Base-by-base conservation (phyloP, 345 rosid genomes). In the Erucastrum elatum region DNA sequence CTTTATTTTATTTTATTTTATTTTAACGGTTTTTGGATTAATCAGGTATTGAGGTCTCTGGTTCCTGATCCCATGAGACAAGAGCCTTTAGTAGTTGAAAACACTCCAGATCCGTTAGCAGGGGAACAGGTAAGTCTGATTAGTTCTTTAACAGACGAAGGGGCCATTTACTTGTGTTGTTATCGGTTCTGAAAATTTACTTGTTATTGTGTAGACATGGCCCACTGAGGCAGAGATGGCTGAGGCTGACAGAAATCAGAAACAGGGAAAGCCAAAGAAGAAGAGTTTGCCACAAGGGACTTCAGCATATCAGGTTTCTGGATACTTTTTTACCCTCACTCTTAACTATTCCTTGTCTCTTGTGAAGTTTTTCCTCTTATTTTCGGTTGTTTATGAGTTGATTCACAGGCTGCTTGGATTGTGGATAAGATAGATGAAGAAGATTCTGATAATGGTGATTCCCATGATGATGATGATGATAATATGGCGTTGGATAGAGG, bases 141-240 rank as follows among this genome's bases (percentile, higher is more conserved):
- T 63, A 35, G 66, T 34, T 69, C 30, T 75, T 62, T 61, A 60
- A 31, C 34, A 46, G 25, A 60, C 10, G 64, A 66, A 37, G 39
- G 53, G 6, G 15, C 8, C n/a, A 72, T 30, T 66, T 53, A 8
- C 64, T 37, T 70, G 34, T 74, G 51, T 65, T 62, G 56, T 65
- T 62, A 75, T 75, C 34, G 63, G 56, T 66, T 64, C 64, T 30
- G 55, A 5, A 27, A 66, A 44, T 25, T 60, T 37, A 76, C 12
- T 58, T 76, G 58, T 64, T 68, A 7, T 69, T 80, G 34, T 82
- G 72, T 82, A 94, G 98, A 94, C 97, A 37, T 94, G 98, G 97
- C 98, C 98, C 75, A 92, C 98, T 13, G 93, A 93, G 81, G 94
- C 84, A 74, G 98, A 94, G 83, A 90, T 92, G 91, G 94, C 87